Percentiles rank a stretch among this genome's conserved stretches.
These are phyloP conservation scores for Apophysomyces ossiformis DNA, from an alignment of 371 early-diverging fungal species.

Conservation along the genomic window DNA sequence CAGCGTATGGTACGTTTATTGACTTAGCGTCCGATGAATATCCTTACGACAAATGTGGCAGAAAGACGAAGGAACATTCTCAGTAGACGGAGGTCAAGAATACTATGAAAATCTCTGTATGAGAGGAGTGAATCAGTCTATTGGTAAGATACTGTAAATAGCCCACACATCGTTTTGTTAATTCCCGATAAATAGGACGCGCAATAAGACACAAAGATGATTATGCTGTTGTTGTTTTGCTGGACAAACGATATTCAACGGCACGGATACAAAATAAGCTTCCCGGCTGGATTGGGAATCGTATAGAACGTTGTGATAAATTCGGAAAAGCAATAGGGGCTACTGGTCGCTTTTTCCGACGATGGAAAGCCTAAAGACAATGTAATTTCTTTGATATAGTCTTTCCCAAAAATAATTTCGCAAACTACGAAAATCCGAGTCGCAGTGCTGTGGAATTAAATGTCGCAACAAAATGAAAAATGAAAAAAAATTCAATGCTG, in stretches of 20 bases:
- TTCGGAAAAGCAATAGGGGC: conserved; percentile 58
- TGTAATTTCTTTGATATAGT: too few species aligned
- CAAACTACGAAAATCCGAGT: too few species aligned
- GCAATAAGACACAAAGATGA: conserved; percentile 91
- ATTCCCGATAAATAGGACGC: conserved; percentile 58
- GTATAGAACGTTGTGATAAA: conserved; percentile 52
- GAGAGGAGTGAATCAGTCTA: conserved; percentile 97
- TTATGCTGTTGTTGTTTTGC: conserved; percentile 74
- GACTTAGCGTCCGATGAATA: background rate
- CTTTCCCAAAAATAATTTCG: too few species aligned
- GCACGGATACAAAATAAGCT: conserved; percentile 59
- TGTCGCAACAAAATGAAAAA: too few species aligned
- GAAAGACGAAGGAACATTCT: background rate
- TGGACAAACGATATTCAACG: conserved; percentile 71
- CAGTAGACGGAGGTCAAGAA: conserved; percentile 60
- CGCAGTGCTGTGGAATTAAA: too few species aligned
- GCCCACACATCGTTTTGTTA: background rate
- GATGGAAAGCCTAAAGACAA: background rate
- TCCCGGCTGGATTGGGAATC: conserved; percentile 69
- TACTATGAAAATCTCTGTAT: conserved; percentile 94
- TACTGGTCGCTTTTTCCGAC: conserved; percentile 54
- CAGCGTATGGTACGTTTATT: conserved; percentile 26
- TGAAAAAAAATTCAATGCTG: too few species aligned
- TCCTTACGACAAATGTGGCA: background rate
- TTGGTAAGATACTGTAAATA: conserved; percentile 58